Base-by-base conservation (phyloP, 805 yeast species). In the Starmerella sirachaensis region DNA sequence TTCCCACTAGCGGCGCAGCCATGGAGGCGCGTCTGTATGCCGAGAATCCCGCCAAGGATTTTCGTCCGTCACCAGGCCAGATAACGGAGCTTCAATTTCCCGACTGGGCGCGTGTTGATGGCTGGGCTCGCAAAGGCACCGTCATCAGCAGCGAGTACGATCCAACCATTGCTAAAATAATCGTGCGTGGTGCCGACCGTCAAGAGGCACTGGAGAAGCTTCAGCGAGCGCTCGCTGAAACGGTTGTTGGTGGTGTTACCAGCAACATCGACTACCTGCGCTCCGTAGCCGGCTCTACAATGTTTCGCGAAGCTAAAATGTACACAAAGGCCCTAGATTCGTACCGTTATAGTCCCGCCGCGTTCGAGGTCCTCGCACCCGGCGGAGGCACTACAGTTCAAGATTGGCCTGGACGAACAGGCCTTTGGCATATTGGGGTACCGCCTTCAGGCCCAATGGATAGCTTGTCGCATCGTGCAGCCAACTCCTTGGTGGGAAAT, bases 361-460 rank as follows among this genome's bases (percentile, higher is more conserved):
- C 95, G 2, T 70, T 88, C 58, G 97, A 88, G 61, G 70, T 88
- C 28, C 58, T 78, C 22, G 62, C 74, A 30, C 96, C 97, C 2
- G 98, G 98, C 52, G 88, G 95, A 29, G 84, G 84, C 61, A 88
- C 97, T 25, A 82, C 95, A 3, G 88, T 88, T 33, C 98, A 88
- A 64, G 98, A 91, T 60, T 91, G 76, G 59, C 93, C 94, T 13
- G 94, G 93, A 36, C 77, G 98, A 65, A 66, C 67, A 38, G 78
- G 84, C n/a, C 58, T 69, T 43, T 81, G 93, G 93, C 75, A 80
- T 55, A 71, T 80, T 50, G 98, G 98, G 58, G 97, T 88, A 39
- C 98, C 98, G 18, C 97, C 97, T 6, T 83, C 94, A 28, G 98
- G 98, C 31, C 95, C 97, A 42, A 91, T 88, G 97, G 98, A 88